A percentile compares a stretch with the other conserved stretches of the same genome.
Conservation (phyloP, 2,329 filamentous ascomycete species). For the Pseudogymnoascus sp. region DNA sequence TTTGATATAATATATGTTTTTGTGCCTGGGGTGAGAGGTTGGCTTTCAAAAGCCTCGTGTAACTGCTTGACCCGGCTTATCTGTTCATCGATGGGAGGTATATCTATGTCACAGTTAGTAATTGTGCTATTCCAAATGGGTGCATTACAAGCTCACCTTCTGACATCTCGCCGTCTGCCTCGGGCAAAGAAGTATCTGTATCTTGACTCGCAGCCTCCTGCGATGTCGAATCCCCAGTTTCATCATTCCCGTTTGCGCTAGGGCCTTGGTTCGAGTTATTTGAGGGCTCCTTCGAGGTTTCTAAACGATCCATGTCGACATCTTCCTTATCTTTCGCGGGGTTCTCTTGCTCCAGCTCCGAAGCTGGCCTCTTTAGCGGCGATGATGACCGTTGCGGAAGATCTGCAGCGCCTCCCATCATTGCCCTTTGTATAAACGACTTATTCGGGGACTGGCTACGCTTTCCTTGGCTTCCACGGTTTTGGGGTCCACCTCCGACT, state of each 20-base stretch:
- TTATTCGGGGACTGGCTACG: constrained; percentile 44
- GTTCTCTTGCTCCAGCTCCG: constrained; percentile 25
- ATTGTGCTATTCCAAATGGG: background rate
- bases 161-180: background rate
- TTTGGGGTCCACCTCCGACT: constrained; percentile 19
- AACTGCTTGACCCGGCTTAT: constrained; percentile 63
- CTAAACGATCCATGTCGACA: constrained; percentile 26
- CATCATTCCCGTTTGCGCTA: background rate
- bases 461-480: constrained; percentile 18
- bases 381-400: constrained; percentile 54
- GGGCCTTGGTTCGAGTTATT: constrained; percentile 1
- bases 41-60: constrained; percentile 39
- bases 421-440: constrained; percentile 38
- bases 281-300: background rate
- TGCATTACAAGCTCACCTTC: background rate
- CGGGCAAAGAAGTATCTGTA: background rate
- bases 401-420: constrained; percentile 54
- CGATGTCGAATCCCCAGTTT: background rate
- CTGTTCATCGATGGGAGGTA: constrained; percentile 56
- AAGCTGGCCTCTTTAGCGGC: constrained; percentile 55
- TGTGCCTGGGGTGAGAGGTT: constrained; percentile 28
- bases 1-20: constrained; percentile 71
- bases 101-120: constrained; percentile 15
- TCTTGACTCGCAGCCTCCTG: background rate
- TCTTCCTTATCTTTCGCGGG: constrained; percentile 24